Base-by-base conservation (phyloP, 2,329 filamentous ascomycete species). In the Sporothrix brasiliensis region DNA sequence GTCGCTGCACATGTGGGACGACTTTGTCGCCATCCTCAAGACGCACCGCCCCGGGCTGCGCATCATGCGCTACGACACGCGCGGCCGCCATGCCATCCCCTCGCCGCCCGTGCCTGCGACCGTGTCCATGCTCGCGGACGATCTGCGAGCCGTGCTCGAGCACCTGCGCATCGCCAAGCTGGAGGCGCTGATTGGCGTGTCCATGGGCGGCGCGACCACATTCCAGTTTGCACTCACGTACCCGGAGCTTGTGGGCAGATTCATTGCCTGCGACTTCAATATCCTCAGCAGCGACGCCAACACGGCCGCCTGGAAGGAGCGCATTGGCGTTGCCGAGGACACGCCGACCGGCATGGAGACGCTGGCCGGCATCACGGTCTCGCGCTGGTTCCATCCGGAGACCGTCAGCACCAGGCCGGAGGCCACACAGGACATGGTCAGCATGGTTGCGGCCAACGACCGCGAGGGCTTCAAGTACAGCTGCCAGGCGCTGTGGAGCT, bases 191-290 rank as follows among this genome's bases (percentile, higher is more conserved):
- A 82, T 95, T 24, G 93, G 93, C 24, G 92, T 96, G 3, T 92
- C 89, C 49, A 88, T 95, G 78, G 93, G 93, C 73, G 93, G 93
- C 68, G 92, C 90, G 2, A 95, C 92, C 0, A 85, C 89, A 0
- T 85, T 95, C 66, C 89, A 91, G 77, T 89, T 91, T 67, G 90
- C 91, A 0, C 85, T 96, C 67, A 83, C 83, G 53, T 85, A 92
- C 75, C 89, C 91, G 0, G 73, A 81, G 0, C 84, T 87, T 56
- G 80, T 93, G 16, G 77, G 75, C 1, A 83, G 83, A 7, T 91
- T 93, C 77, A 82, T 94, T 27, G 85, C 89, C 3, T 94, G 92
- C 79, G 92, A 95, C 79, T 96, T 92, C 77, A 94, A 93, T 78
- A 85, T 87, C 9, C 84, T 87, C 5, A 89, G 90, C 0, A 92